Evolutionary conservation across 1,284 basidiomycete species (phyloP), one percentile per base, ranked within the genome.

Genomic region (Boletellus deceptivus): DNA sequence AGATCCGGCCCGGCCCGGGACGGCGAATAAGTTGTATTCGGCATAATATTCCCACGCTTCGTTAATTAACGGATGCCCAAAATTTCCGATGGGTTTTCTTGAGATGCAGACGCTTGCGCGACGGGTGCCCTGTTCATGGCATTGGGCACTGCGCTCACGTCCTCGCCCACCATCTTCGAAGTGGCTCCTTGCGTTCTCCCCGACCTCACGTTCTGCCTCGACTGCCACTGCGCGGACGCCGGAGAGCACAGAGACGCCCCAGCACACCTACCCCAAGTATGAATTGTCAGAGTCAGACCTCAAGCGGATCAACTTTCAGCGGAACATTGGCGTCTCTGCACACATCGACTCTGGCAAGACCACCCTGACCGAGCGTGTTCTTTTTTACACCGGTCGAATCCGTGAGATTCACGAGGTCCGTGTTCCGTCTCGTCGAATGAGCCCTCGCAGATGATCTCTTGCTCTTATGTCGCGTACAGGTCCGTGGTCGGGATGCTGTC

Each of bases 331-430:
- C 55, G 82, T 91, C 56, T 95, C 93, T 13, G 93, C 93, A 0
- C 93, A 95, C 67, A 96, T 96, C 57, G 94, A 98, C 72, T 98
- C 93, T 7, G 97, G 97, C 38, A 99, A 99, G 79, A 99, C 97
- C 0, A 99, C 97, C 0, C 72, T 99, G 57, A 99, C 97, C n/a
- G 97, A 99, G 70, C 90, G 97, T 34, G 86, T 98, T 52, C 75
- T 99, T 45, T 99, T 87, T 73, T 99, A 99, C 72, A 98, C 97
- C 25, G 97, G 97, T 27, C 84, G 94, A 41, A 97, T 98, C 68
- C 79, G 87, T 49, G 93, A 94, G 51, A 98, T 99, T 62, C 97
- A 99, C 69, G 97, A 99, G 80, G 96, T 97, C 55, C 59, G 77
- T 68, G 47, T 52, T 41, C 22, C 29, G 22, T 45, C 39, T 14